Percentiles rank a stretch among this genome's conserved stretches.
Conservation (phyloP, 331 rosid species). For the Stylosanthes scabra region DNA sequence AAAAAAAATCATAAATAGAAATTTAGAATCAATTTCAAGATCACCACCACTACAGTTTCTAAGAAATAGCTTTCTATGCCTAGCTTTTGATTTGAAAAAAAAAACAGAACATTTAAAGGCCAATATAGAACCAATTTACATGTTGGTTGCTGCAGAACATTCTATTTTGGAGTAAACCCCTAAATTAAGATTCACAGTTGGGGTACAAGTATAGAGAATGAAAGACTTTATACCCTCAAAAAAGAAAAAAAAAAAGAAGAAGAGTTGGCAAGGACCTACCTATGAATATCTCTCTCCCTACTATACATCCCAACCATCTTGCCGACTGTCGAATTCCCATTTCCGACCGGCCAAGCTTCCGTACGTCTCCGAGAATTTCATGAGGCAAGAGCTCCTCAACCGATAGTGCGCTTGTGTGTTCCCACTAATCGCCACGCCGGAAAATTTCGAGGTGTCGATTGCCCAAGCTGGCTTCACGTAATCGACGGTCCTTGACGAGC, state of each 20-base stretch:
- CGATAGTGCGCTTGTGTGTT: conserved; percentile 79
- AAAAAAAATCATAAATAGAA: conserved; percentile 18
- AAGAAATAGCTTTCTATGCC: conserved; percentile 16
- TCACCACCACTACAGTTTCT: conserved; percentile 41
- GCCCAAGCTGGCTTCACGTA: conserved; percentile 99
- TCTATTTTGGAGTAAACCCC: conserved; percentile 54
- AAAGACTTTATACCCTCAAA: conserved; percentile 44
- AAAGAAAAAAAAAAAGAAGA: conserved; percentile 39
- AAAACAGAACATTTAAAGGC: conserved; percentile 35
- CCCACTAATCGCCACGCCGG: conserved; percentile 91
- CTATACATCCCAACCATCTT: conserved; percentile 98
- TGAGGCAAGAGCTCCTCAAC: conserved; percentile 75
- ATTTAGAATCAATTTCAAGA: conserved; percentile 13
- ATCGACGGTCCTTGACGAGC: conserved; percentile 80
- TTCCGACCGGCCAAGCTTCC: conserved; percentile 71
- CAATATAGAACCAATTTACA: conserved; percentile 66
- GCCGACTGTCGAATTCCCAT: conserved; percentile 73
- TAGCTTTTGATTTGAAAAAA: conserved; percentile 24
- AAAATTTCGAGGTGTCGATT: conserved; percentile 90
- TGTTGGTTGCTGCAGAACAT: conserved; percentile 40
- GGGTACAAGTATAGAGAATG: conserved; percentile 42
- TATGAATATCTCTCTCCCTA: conserved; percentile 11
- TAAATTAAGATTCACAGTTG: conserved; percentile 55
- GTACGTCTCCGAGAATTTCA: conserved; percentile 71
- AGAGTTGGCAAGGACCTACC: conserved; percentile 40